Percentiles rank a stretch among this genome's conserved stretches.
phyloP scores from a whole-genome alignment of 2,329 filamentous ascomycete species.

The Nigrospora sphaerica region DNA sequence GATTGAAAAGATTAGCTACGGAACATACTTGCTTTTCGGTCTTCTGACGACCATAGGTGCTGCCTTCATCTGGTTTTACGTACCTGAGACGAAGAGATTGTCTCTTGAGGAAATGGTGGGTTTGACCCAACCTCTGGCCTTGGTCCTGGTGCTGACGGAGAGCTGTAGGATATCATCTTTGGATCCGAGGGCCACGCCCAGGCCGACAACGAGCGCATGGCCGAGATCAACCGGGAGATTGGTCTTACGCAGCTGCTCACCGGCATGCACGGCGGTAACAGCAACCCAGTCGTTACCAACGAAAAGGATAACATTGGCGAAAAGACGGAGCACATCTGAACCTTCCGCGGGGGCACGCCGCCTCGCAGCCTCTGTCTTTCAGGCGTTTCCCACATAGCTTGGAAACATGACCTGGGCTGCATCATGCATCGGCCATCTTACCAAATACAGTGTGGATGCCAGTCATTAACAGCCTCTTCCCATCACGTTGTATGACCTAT shows the following conservation, averaged over 20 bases:
- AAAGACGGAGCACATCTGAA: constrained; percentile 1
- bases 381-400: too few relatives aligned
- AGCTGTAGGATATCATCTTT: constrained; percentile 56
- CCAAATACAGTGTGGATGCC: too few relatives aligned
- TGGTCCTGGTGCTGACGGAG: not conserved
- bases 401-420: too few relatives aligned
- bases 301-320: constrained; percentile 10
- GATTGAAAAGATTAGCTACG: constrained; percentile 57
- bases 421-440: too few relatives aligned
- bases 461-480: too few relatives aligned
- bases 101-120: constrained; percentile 57
- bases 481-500: too few relatives aligned
- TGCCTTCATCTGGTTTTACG: constrained; percentile 54
- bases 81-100: constrained; percentile 57
- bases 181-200: constrained; percentile 59
- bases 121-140: not conserved
- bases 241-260: constrained; percentile 44
- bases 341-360: too few relatives aligned
- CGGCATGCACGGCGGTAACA: constrained; percentile 11
- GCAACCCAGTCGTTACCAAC: constrained; percentile 15
- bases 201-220: constrained; percentile 63
- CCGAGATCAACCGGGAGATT: constrained; percentile 65
- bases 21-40: constrained; percentile 67
- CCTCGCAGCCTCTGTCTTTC: too few relatives aligned
- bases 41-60: constrained; percentile 56